Percentiles rank a stretch among this genome's conserved stretches.
These are phyloP conservation scores for Elymus sibiricus DNA, from an alignment of 176 grass and related monocot genomes.

Conservation along the genomic window DNA sequence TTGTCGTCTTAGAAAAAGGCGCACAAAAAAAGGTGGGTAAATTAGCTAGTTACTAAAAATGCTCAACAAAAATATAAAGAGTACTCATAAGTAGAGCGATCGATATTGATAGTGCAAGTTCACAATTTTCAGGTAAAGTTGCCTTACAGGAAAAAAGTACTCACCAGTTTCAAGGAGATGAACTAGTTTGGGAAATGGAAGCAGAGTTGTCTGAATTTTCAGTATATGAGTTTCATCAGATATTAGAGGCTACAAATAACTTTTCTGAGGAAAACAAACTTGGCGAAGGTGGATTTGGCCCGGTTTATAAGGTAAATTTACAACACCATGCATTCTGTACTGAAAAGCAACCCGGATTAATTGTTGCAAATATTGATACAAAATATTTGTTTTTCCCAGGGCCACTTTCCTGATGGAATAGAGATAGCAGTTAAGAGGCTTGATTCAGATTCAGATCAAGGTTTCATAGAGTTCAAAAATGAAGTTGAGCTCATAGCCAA, in stretches of 20 bases:
- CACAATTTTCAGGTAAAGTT: neutral
- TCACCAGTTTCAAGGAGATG: neutral
- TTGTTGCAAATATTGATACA: neutral
- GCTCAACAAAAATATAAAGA: neutral
- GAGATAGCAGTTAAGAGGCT: constrained; percentile 13
- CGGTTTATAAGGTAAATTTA: neutral
- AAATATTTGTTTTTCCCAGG: neutral
- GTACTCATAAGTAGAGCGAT: neutral
- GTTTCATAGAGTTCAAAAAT: constrained; percentile 21
- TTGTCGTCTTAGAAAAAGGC: neutral
- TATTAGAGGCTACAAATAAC: neutral
- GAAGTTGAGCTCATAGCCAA: constrained; percentile 21
- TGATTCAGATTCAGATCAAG: constrained; percentile 1
- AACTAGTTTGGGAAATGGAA: constrained; percentile 3
- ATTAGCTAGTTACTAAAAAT: neutral
- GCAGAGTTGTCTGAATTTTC: neutral
- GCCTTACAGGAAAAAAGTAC: neutral
- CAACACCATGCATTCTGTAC: neutral
- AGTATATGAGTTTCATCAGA: neutral
- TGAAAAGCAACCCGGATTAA: neutral
- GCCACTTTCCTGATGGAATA: neutral
- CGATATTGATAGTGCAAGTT: neutral
- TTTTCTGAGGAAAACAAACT: neutral
- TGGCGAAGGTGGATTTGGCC: constrained; percentile 4
- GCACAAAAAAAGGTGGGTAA: neutral